Evolutionary conservation across 169 alveolate genomes (phyloP).

Genomic region (Neospora caninum): DNA sequence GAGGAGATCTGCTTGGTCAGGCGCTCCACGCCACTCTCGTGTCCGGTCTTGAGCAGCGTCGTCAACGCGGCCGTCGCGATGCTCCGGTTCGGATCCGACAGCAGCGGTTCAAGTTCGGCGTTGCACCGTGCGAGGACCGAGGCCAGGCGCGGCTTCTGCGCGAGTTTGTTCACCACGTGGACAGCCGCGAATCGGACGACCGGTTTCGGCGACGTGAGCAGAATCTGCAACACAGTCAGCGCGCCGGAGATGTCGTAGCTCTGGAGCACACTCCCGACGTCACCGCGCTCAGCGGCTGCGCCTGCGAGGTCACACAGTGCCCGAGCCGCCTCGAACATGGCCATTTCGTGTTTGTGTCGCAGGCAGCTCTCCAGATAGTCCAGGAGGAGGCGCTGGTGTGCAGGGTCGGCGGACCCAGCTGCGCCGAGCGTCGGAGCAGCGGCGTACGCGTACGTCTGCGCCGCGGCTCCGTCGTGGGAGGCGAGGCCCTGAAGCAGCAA

Average conservation of each 20-base stretch:
- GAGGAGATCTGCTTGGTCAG: constrained; percentile 89
- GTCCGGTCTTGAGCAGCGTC: constrained; percentile 95
- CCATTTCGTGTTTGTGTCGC: constrained; percentile 76
- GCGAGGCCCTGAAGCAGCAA: constrained; percentile 64
- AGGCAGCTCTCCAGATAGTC: constrained; percentile 70
- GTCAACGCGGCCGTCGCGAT: constrained; percentile 95
- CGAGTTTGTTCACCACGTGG: constrained; percentile 82
- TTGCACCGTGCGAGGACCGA: constrained; percentile 78
- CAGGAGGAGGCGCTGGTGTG: constrained; percentile 48
- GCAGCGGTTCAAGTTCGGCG: constrained; percentile 90
- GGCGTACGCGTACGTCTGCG: not conserved
- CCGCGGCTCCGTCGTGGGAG: not conserved
- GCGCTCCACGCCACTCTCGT: constrained; percentile 93
- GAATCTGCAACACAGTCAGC: constrained; percentile 67
- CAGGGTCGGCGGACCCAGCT: constrained; percentile 13
- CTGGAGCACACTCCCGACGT: not conserved
- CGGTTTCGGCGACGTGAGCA: constrained; percentile 82
- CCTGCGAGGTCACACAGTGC: constrained; percentile 71
- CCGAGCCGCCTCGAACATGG: constrained; percentile 73
- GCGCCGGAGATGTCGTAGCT: constrained; percentile 50
- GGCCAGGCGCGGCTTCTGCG: constrained; percentile 77
- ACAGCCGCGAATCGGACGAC: constrained; percentile 90
- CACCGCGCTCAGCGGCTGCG: not conserved
- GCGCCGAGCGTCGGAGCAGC: constrained; percentile 20
- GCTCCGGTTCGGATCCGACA: constrained; percentile 89